A percentile compares a stretch with the other conserved stretches of the same genome.
Evolutionary conservation across 1,139 yeast genomes (phyloP).

Genomic region (Debaryomyces sp.): DNA sequence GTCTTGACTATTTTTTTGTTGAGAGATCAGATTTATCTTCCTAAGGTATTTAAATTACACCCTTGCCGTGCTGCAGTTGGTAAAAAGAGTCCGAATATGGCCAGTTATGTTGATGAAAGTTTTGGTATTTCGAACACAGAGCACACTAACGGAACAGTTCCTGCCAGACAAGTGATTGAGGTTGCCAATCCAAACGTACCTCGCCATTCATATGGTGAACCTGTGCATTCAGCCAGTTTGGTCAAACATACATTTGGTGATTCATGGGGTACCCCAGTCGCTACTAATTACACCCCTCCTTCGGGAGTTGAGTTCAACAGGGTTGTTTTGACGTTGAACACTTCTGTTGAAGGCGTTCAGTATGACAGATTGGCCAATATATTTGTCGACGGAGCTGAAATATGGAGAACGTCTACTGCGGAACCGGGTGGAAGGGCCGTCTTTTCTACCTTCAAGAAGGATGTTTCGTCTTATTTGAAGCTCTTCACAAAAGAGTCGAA

Average conservation of each 20-base stretch:
- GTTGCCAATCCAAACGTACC: constrained; percentile 36
- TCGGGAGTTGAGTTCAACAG: constrained; percentile 49
- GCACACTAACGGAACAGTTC: background rate
- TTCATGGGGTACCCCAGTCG: constrained; percentile 40
- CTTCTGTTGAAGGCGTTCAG: constrained; percentile 67
- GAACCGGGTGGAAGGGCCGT: constrained; percentile 64
- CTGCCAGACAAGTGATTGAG: constrained; percentile 22
- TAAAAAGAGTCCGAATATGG: background rate
- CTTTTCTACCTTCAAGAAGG: constrained; percentile 57
- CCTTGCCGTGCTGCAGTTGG: background rate
- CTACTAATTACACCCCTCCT: constrained; percentile 30
- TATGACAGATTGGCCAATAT: constrained; percentile 78
- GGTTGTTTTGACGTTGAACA: constrained; percentile 61
- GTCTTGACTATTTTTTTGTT: background rate
- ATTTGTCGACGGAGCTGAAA: constrained; percentile 62
- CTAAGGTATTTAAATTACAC: background rate
- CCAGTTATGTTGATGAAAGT: background rate
- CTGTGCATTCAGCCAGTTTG: constrained; percentile 28
- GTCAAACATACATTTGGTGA: constrained; percentile 39
- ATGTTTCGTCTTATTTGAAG: constrained; percentile 58
- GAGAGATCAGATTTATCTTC: background rate
- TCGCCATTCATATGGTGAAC: constrained; percentile 29
- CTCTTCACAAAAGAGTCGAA: constrained; percentile 48
- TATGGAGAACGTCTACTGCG: constrained; percentile 86
- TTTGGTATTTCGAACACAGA: background rate